These are phyloP conservation scores for Rhodotorula sp. DNA, from an alignment of 1,284 basidiomycete species.

Conservation along the genomic window DNA sequence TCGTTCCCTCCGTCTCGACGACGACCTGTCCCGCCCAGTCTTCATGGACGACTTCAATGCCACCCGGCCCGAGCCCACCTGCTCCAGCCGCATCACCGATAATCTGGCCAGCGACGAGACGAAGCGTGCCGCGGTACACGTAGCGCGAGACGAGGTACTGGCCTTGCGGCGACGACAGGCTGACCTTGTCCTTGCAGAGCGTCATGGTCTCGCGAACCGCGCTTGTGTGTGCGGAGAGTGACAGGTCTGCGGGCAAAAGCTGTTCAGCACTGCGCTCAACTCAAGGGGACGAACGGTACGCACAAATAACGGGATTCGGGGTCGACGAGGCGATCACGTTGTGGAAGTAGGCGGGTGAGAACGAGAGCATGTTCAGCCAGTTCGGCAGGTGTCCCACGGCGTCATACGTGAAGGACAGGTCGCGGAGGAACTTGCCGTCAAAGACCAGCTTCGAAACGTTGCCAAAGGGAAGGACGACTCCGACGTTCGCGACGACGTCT, in stretches of 20 bases:
- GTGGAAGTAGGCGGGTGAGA: conserved; percentile 51
- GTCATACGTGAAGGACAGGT: conserved; percentile 49
- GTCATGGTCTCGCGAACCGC: conserved; percentile 47
- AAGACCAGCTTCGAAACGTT: conserved; percentile 47
- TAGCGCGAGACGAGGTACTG: conserved; percentile 50
- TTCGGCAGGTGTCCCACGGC: conserved; percentile 50
- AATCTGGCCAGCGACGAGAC: conserved; percentile 30
- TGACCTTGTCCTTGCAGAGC: conserved; percentile 50
- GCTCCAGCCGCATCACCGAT: conserved; percentile 17
- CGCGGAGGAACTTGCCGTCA: conserved; percentile 48
- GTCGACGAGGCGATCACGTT: conserved; percentile 48
- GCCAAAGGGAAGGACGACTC: conserved; percentile 41
- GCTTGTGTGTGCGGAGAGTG: conserved; percentile 46
- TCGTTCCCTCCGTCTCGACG: conserved; percentile 45
- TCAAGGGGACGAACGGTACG: not conserved
- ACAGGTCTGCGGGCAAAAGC: conserved; percentile 21
- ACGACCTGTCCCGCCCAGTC: conserved; percentile 44
- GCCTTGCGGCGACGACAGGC: conserved; percentile 48
- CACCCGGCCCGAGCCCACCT: conserved; percentile 26
- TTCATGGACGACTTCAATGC: conserved; percentile 37
- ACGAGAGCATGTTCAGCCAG: conserved; percentile 50
- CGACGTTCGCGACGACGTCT: conserved; percentile 51
- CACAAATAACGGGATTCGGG: conserved; percentile 40
- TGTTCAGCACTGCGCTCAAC: not conserved
- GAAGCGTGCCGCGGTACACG: conserved; percentile 50